A percentile compares a stretch with the other conserved stretches of the same genome.
Conservation (phyloP, 345 rosid genomes). For the Abelmoschus esculentus region DNA sequence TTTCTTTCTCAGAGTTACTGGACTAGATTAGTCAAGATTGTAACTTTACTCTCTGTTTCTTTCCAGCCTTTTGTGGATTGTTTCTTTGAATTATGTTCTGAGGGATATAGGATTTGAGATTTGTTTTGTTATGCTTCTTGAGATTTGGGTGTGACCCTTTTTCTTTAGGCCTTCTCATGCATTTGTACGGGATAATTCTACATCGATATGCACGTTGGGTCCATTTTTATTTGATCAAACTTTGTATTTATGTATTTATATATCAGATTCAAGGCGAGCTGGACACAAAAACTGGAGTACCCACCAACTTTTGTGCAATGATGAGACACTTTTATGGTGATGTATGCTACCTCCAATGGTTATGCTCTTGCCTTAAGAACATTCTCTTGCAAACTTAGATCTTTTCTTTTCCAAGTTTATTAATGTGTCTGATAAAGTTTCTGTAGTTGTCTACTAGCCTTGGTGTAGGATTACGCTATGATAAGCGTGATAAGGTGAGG, state of each 20-base stretch:
- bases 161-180: background rate
- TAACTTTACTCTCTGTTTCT: background rate
- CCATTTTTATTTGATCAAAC: background rate
- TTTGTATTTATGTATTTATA: background rate
- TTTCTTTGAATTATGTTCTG: background rate
- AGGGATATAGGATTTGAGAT: background rate
- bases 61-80: background rate
- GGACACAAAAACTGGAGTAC: constrained; percentile 68
- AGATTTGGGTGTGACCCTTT: background rate
- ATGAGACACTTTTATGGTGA: constrained; percentile 59
- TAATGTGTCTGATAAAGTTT: constrained; percentile 6
- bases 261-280: constrained; percentile 79
- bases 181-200: background rate
- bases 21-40: background rate
- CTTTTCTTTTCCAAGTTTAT: constrained; percentile 6
- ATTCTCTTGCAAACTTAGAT: background rate
- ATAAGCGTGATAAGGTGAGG: constrained; percentile 57
- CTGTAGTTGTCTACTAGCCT: constrained; percentile 53
- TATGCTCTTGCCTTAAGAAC: background rate
- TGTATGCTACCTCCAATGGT: constrained; percentile 28
- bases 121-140: background rate
- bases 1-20: background rate
- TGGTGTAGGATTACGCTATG: constrained; percentile 66
- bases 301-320: constrained; percentile 53
- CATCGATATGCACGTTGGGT: background rate